Conservation (phyloP, 2,329 filamentous ascomycete species). For the Trichoderma polysporum region DNA sequence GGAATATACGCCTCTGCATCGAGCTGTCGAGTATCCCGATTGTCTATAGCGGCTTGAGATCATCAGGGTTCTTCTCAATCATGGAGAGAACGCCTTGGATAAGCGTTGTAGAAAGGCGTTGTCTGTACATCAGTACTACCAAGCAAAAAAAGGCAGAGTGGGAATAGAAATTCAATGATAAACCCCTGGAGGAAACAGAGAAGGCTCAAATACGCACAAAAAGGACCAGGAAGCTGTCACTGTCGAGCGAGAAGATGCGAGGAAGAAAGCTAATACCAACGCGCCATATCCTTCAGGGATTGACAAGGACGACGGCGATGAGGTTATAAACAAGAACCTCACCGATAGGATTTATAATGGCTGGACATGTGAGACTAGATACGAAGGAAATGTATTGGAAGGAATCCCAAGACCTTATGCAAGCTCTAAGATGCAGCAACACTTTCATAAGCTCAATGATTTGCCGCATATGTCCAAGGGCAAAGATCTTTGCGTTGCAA, state of each 20-base stretch:
- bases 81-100: background rate
- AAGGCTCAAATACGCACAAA: background rate
- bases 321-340: background rate
- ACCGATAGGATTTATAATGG: background rate
- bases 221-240: background rate
- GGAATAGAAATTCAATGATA: background rate
- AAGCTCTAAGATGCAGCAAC: background rate
- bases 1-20: background rate
- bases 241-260: background rate
- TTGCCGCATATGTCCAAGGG: background rate
- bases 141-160: background rate
- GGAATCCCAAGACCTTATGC: background rate
- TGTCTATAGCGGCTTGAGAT: background rate
- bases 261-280: background rate
- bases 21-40: background rate
- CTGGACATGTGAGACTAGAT: background rate
- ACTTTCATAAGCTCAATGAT: background rate
- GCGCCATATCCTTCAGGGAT: too few relatives aligned
- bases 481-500: background rate
- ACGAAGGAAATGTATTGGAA: background rate
- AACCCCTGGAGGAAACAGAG: background rate
- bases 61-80: background rate
- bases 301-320: background rate
- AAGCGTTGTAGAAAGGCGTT: background rate
- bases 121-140: background rate